Evolutionary conservation across 2,329 filamentous ascomycete species (phyloP).

Genomic region (Tolypocladium guangdongense): DNA sequence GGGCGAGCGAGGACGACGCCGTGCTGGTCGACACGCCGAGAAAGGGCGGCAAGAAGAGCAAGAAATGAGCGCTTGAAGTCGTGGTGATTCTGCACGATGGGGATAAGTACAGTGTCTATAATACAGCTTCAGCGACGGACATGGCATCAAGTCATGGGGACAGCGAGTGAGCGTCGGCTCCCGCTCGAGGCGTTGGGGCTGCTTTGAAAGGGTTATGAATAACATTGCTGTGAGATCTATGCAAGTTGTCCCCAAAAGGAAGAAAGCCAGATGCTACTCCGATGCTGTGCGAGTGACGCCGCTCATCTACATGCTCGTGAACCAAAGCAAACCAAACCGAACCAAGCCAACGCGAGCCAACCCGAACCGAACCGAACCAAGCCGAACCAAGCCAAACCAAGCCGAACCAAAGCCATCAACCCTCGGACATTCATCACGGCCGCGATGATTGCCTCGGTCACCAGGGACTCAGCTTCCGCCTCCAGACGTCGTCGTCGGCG

Average conservation of each 20-base stretch:
- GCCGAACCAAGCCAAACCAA: neutral
- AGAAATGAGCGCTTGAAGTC: conserved; percentile 26
- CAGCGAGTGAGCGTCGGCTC: neutral
- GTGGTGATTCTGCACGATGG: neutral
- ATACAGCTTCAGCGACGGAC: neutral
- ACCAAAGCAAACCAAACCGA: neutral
- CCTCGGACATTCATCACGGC: neutral
- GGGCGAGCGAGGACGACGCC: conserved; percentile 32
- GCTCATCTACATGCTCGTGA: conserved; percentile 1
- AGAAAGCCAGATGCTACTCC: conserved; percentile 1
- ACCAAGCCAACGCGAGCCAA: neutral
- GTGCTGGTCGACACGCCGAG: conserved; percentile 62
- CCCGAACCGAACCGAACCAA: neutral
- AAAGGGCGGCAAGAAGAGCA: conserved; percentile 39
- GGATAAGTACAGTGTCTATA: no score
- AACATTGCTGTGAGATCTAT: neutral
- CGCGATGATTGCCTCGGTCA: neutral
- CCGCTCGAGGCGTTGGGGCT: neutral
- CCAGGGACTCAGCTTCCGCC: conserved; percentile 31
- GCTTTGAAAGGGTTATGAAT: neutral
- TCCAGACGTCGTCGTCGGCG: conserved; percentile 35
- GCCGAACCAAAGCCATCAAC: neutral
- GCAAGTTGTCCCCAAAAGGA: neutral
- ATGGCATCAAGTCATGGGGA: neutral
- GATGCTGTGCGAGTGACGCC: conserved; percentile 6